Percentiles rank a stretch among this genome's conserved stretches.
phyloP scores from a whole-genome alignment of 441 rosid genomes.

The Metrosideros polymorpha region DNA sequence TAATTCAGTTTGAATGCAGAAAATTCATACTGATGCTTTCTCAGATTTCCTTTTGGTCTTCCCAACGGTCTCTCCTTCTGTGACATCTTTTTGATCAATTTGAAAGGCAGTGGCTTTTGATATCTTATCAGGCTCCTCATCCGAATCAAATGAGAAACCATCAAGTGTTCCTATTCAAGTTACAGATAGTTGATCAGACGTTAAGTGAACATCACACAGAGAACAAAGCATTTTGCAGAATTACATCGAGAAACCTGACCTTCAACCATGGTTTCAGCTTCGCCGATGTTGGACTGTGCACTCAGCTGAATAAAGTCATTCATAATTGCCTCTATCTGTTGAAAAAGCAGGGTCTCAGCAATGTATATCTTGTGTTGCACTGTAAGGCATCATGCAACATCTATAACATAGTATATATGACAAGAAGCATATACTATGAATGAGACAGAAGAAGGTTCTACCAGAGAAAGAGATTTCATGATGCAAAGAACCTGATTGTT shows the following conservation, averaged over 20 bases:
- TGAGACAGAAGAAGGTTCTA: background rate
- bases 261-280: constrained; percentile 97
- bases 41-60: constrained; percentile 52
- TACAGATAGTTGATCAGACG: background rate
- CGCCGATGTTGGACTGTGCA: constrained; percentile 73
- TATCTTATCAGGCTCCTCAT: constrained; percentile 66
- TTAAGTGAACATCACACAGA: background rate
- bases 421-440: background rate
- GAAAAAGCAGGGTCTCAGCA: constrained; percentile 1
- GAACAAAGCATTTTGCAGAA: background rate
- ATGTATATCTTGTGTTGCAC: background rate
- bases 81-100: constrained; percentile 41
- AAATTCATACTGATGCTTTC: constrained; percentile 45
- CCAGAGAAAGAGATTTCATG: background rate
- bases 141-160: constrained; percentile 76
- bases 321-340: constrained; percentile 88
- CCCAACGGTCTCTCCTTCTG: constrained; percentile 36
- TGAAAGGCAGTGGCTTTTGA: constrained; percentile 35
- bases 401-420: background rate
- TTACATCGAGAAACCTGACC: constrained; percentile 31
- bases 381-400: background rate
- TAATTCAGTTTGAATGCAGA: background rate
- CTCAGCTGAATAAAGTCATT: constrained; percentile 82
- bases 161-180: constrained; percentile 66
- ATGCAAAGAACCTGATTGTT: background rate